Conservation (phyloP, 257 asterid genomes). For the Solanum rostratum region DNA sequence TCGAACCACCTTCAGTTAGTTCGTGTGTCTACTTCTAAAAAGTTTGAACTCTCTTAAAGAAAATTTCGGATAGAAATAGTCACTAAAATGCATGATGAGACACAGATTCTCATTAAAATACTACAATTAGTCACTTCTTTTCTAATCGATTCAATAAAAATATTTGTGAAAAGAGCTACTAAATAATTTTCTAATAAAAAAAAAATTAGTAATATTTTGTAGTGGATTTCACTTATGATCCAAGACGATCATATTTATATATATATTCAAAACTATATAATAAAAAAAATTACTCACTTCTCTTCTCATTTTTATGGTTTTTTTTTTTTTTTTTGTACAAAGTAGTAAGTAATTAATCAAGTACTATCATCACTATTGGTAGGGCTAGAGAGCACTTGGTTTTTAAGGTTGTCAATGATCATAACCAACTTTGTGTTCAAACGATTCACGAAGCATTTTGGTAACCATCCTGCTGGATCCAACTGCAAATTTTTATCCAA, state of each 20-base stretch:
- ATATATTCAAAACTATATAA: background rate
- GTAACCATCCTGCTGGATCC: constrained; percentile 98
- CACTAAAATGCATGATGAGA: too few relatives aligned
- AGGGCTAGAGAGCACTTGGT: constrained; percentile 71
- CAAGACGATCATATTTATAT: background rate
- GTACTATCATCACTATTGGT: constrained; percentile 14
- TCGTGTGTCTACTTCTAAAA: too few relatives aligned
- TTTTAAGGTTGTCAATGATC: constrained; percentile 87
- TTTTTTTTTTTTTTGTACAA: background rate
- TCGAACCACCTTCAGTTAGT: too few relatives aligned
- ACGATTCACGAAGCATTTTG: constrained; percentile 83
- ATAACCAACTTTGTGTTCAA: constrained; percentile 75
- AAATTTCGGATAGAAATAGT: too few relatives aligned
- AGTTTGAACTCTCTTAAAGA: too few relatives aligned
- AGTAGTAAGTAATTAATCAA: constrained; percentile 19
- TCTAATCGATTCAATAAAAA: too few relatives aligned
- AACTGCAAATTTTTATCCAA: constrained; percentile 27
- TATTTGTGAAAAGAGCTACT: too few relatives aligned
- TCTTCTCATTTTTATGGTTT: background rate
- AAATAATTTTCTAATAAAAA: too few relatives aligned
- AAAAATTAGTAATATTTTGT: too few relatives aligned
- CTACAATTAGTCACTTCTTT: background rate
- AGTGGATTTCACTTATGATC: background rate
- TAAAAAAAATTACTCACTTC: background rate
- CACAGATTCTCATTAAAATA: background rate